Base-by-base conservation (phyloP, 202 grass and related monocot genomes). In the Schoenoplectus tabernaemontani region DNA sequence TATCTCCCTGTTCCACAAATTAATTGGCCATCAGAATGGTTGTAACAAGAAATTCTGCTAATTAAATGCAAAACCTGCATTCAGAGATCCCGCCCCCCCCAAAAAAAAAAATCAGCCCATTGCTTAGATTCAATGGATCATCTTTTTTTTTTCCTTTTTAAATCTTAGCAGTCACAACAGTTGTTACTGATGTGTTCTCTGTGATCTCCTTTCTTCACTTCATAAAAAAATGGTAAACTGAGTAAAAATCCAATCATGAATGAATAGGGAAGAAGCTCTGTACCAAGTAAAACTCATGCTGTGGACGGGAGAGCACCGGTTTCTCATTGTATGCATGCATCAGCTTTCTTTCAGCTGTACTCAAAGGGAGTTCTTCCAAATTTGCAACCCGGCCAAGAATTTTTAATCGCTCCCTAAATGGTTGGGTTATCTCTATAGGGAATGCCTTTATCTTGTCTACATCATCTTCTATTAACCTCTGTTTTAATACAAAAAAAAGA, bases 301-400 rank as follows among this genome's bases (percentile, higher is more conserved):
- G 92, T 76, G 96, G 92, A 73, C 96, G 93, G 65, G 96, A 93
- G 56, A 99, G 88, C 81, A 99, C 92, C 20, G 96, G 96, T 72
- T 99, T 99, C 78, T 99, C 96, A 9, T 99, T 99, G 80, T 99
- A 99, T 36, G 96, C 90, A 84, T 87, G 83, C 96, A 99, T 99
- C 67, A 99, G 82, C 73, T 99, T 99, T 83, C 92, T 93, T 82
- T 99, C 96, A 0, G 92, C 90, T 28, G 83, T 83, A 64, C 82
- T 99, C 72, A 99, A 82, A 89, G 96, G 92, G 86, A 99, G 85
- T 72, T 99, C 96, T 50, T 99, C 96, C 70, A 99, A 46, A 89
- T 99, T 99, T 80, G 90, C 90, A 70, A 99, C 92, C 30, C 90
- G 88, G 9, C 90, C 96, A 64, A 96, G 92, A 85, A 99, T 96